A percentile compares a stretch with the other conserved stretches of the same genome.
phyloP scores from a whole-genome alignment of 805 yeast species.

The Wickerhamomyces hampshirensis region DNA sequence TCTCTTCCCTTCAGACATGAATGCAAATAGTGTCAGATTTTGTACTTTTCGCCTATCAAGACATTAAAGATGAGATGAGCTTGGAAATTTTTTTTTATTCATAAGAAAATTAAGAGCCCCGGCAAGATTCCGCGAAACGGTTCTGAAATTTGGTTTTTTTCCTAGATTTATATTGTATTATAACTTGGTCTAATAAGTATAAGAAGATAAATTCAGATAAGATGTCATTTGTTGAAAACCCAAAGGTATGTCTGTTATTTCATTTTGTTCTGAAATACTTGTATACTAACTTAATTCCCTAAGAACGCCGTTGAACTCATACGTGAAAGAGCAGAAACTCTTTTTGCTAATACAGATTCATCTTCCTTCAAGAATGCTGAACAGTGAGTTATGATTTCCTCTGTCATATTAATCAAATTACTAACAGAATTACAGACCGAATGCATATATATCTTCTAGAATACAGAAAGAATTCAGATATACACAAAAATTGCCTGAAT shows the following conservation, averaged over 20 bases:
- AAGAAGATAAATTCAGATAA: neutral
- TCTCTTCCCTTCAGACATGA: slow-evolving; percentile 21
- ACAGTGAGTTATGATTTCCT: slow-evolving; percentile 4
- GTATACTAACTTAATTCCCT: slow-evolving; percentile 1
- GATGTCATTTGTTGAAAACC: slow-evolving; percentile 12
- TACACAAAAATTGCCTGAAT: slow-evolving; percentile 24
- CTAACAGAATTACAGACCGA: slow-evolving; percentile 17
- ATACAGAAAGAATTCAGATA: slow-evolving; percentile 27
- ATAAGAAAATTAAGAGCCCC: slow-evolving; percentile 4
- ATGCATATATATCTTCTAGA: slow-evolving; percentile 23
- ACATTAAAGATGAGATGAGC: slow-evolving; percentile 1
- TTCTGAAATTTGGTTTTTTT: no score
- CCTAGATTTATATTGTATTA: no score
- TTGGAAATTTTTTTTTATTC: slow-evolving; percentile 13
- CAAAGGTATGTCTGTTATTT: slow-evolving; percentile 6
- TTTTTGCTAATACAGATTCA: slow-evolving; percentile 8
- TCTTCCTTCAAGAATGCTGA: slow-evolving; percentile 2
- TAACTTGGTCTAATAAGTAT: no score
- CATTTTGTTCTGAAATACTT: neutral
- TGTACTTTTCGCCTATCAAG: neutral
- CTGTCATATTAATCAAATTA: no score
- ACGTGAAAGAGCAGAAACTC: slow-evolving; percentile 8
- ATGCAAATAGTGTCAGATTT: slow-evolving; percentile 2
- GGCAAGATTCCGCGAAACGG: neutral
- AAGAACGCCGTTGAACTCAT: slow-evolving; percentile 14